phyloP scores from a whole-genome alignment of 2,329 filamentous ascomycete genomes.

The Plectosphaerella sp. region DNA sequence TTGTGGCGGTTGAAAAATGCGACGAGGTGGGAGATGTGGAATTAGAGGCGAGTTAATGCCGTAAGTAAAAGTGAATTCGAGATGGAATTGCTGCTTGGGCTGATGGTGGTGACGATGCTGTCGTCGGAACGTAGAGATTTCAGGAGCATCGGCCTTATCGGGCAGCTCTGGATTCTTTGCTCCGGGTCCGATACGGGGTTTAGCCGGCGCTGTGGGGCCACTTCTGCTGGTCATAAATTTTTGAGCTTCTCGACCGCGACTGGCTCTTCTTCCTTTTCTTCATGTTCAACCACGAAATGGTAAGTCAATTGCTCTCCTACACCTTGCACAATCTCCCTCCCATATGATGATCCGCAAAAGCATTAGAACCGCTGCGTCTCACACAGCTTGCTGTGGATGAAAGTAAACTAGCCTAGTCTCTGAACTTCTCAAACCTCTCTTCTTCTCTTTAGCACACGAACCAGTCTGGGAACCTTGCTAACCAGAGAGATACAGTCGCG shows the following conservation, averaged over 20 bases:
- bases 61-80: background rate
- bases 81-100: slow-evolving; percentile 1
- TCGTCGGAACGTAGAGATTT: slow-evolving; percentile 12
- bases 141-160: slow-evolving; percentile 3
- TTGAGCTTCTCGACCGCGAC: background rate
- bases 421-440: slow-evolving; percentile 19
- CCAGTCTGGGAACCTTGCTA: slow-evolving; percentile 14
- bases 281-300: background rate
- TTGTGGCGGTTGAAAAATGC: slow-evolving; percentile 17
- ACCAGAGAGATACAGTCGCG: slow-evolving; percentile 12
- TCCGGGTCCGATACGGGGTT: background rate
- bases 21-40: background rate
- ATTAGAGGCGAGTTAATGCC: background rate
- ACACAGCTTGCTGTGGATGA: slow-evolving; percentile 40
- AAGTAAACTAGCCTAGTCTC: slow-evolving; percentile 32
- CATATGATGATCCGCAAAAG: slow-evolving; percentile 31
- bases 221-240: background rate
- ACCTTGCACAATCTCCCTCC: background rate
- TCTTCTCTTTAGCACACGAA: slow-evolving; percentile 7
- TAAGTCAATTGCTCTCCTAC: background rate
- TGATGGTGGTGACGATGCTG: slow-evolving; percentile 6
- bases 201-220: background rate
- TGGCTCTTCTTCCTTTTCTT: background rate
- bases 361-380: slow-evolving; percentile 47
- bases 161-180: background rate